Evolutionary conservation across 805 yeast genomes (phyloP), one percentile per base, ranked within the genome.

Genomic region (Metschnikowia matae): DNA sequence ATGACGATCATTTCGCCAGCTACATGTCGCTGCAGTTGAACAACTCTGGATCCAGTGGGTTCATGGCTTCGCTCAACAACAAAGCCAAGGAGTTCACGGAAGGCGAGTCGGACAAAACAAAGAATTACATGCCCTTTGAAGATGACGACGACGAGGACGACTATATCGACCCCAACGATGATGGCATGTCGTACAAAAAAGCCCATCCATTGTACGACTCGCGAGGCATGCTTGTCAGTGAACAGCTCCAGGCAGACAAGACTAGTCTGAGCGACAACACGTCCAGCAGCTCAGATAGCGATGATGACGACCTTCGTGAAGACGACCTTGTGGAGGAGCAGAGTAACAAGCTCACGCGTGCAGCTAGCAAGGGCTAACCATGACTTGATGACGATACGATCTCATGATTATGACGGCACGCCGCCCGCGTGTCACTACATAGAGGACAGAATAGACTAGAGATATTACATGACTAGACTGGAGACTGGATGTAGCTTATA

Each of bases 141-240:
- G 77, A 73, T 37, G 70, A 64, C 34, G 72, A 67, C 4, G 43
- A 78, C 26, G 87, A 79, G 13, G 89, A 85, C 52, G 90, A 84
- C 53, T 85, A 86, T 59, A 81, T 80, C 58, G 91, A 86, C 62
- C 91, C 92, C 1, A 85, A 86, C 60, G 92, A 87, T 63, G 92
- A 86, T 60, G 92, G 92, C 0, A 82, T 80, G 61, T 83, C 88
- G 1, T 86, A 86, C 64, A 81, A 82, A 48, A 84, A 81, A 62
- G 69, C 75, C 38, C 81, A 83, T 58, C 85, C 88, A 5, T 65
- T 85, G 48, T 85, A 85, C 60, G 81, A 78, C 55, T 69, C 80
- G 10, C 54, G 48, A 13, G 62, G 61, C 13, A 49, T 56, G 48
- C 58, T 57, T 37, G 53, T 55, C 20, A 54, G 50, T 15, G 61